phyloP scores from a whole-genome alignment of 148 eudicot species.

The Heliamphora exappendiculata region DNA sequence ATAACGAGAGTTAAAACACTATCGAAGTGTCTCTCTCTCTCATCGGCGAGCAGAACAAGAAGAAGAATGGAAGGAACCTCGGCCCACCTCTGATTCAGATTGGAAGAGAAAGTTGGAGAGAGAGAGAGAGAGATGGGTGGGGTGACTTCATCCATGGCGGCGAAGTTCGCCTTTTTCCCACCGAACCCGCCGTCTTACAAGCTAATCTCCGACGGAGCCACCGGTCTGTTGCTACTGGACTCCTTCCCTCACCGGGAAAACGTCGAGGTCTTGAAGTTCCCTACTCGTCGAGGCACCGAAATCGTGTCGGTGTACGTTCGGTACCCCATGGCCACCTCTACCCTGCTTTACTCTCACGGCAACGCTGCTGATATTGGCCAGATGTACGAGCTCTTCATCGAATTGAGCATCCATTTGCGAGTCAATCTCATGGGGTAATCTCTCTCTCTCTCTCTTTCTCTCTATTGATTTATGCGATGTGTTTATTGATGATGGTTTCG shows the following conservation, averaged over 20 bases:
- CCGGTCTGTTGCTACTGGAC: constrained; percentile 52
- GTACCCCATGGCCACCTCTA: constrained; percentile 77
- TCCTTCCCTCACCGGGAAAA: constrained; percentile 81
- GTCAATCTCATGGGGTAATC: constrained; percentile 79
- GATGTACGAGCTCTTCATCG: constrained; percentile 92
- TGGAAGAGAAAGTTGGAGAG: neutral
- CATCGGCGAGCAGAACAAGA: too few relatives aligned
- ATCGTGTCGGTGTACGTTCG: constrained; percentile 76
- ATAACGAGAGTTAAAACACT: too few relatives aligned
- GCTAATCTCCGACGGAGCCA: constrained; percentile 45
- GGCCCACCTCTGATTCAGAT: too few relatives aligned
- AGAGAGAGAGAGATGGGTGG: constrained; percentile 61
- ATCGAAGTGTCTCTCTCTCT: too few relatives aligned
- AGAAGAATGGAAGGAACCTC: too few relatives aligned
- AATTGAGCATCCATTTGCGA: constrained; percentile 77
- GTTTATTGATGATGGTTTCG: neutral
- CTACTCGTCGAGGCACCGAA: constrained; percentile 61
- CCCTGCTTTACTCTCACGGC: constrained; percentile 92
- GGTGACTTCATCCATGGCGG: constrained; percentile 96
- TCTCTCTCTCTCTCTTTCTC: neutral
- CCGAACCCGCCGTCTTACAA: constrained; percentile 81
- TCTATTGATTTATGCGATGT: neutral
- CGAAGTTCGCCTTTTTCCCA: constrained; percentile 91
- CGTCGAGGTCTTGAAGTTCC: constrained; percentile 75
- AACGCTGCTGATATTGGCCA: constrained; percentile 98